phyloP scores from a whole-genome alignment of 164 flowering plant species.

The Annona squamosa region DNA sequence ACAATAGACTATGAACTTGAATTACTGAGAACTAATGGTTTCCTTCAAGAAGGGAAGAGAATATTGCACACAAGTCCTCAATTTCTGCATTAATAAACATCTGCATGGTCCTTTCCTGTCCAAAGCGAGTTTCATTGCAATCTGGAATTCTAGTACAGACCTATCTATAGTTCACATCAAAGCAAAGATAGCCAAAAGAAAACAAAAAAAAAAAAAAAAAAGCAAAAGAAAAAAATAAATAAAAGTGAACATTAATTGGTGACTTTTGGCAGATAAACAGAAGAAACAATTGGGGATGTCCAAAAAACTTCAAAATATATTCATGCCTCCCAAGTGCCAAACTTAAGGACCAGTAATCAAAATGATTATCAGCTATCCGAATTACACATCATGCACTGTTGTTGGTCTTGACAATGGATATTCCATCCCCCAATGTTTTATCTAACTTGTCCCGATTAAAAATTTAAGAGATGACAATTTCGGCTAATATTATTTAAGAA shows the following conservation, averaged over 20 bases:
- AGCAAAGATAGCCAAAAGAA: background rate
- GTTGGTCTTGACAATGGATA: too few relatives aligned
- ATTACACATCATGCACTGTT: too few relatives aligned
- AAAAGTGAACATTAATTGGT: background rate
- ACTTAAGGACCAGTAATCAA: too few relatives aligned
- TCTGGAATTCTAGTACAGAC: slow-evolving; percentile 27
- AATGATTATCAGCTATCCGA: too few relatives aligned
- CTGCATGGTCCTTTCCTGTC: slow-evolving; percentile 88
- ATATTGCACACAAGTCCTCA: slow-evolving; percentile 53
- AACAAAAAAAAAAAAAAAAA: slow-evolving; percentile 17
- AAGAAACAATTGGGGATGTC: too few relatives aligned
- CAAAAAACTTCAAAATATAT: too few relatives aligned
- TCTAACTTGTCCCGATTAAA: too few relatives aligned
- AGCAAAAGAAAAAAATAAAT: too few relatives aligned
- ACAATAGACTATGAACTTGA: slow-evolving; percentile 11
- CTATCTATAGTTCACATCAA: background rate
- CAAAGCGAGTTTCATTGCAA: slow-evolving; percentile 91
- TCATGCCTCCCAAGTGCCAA: too few relatives aligned
- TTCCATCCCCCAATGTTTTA: too few relatives aligned
- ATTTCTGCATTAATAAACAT: slow-evolving; percentile 63
- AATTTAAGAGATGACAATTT: too few relatives aligned
- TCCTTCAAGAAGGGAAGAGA: slow-evolving; percentile 63
- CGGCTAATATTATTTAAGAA: too few relatives aligned
- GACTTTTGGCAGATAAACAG: background rate
- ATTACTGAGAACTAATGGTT: slow-evolving; percentile 84